Evolutionary conservation across 495 filamentous ascomycete genomes (phyloP), one percentile per base, ranked within the genome.

Genomic region (Penicillium fimorum): DNA sequence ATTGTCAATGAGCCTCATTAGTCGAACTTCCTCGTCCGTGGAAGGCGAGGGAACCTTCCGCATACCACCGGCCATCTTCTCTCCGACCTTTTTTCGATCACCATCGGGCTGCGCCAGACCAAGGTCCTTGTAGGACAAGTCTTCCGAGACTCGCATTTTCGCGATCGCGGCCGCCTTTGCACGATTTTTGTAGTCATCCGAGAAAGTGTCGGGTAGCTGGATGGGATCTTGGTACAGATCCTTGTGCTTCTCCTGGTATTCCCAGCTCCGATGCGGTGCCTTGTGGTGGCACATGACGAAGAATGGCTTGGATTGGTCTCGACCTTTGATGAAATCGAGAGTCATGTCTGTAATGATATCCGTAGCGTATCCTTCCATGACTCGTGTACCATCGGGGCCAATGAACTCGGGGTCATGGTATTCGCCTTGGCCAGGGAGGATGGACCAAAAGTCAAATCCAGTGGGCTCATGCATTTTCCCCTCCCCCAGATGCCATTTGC

Each of bases 261-360:
- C 75, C 75, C 74, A 78, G 47, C 63, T 68, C 22, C 74, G 65
- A 48, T 78, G 75, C 11, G 75, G 75, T 4, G 75, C 75, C 47
- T 78, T 78, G 47, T 78, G 75, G 38, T 78, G 75, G 49, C 73
- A 78, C 75, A 78, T 78, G n/a, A 75, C 44, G 52, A 78, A 78
- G 61, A 78, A 78, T 2, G 75, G 75, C 58, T 69, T 70, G 1
- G 53, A 47, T 0, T 46, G 55, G 46, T 70, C 71, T 0, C 67
- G 56, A 12, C 53, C 20, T 35, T 69, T 61, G n/a, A 76, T 69
- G 47, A 61, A 78, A 24, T 70, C 45, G 0, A 78, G 47, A 52
- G 62, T 66, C 54, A 73, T 75, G 41, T 78, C 68, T 9, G 72
- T 75, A 41, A 76, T 76, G 56, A 75, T 73, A 38, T 76, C 72